phyloP scores from a whole-genome alignment of 768 basidiomycete species.

The Suillus paluster region DNA sequence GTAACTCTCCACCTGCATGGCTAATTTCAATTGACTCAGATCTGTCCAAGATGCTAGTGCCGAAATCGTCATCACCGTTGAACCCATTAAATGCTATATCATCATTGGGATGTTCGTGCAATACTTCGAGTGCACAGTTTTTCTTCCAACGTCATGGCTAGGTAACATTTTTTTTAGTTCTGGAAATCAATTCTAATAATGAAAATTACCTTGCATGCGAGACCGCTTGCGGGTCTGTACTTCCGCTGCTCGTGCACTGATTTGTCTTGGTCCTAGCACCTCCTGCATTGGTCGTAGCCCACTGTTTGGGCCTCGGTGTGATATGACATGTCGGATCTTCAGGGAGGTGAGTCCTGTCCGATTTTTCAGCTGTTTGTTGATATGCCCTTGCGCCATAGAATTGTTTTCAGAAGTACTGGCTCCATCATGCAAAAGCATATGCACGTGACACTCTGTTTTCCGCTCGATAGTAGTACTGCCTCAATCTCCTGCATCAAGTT shows the following conservation, averaged over 20 bases:
- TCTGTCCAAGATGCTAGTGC: not conserved
- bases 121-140: not conserved
- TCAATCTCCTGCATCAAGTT: no score
- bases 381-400: not conserved
- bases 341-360: not conserved
- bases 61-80: not conserved
- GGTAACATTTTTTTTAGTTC: not conserved
- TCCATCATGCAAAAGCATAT: no score
- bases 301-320: not conserved
- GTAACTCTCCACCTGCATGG: conserved; percentile 7
- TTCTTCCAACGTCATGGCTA: not conserved
- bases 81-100: no score
- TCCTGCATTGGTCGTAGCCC: not conserved
- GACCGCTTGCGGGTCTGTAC: not conserved
- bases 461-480: no score
- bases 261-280: not conserved
- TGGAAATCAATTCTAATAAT: not conserved
- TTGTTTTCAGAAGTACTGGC: not conserved
- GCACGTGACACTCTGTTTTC: no score
- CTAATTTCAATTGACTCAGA: conserved; percentile 5
- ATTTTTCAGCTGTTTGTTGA: not conserved
- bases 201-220: not conserved
- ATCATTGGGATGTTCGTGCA: not conserved
- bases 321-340: not conserved
- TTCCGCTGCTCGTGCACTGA: not conserved